phyloP scores from a whole-genome alignment of 768 basidiomycete species.

The Russula sp. region DNA sequence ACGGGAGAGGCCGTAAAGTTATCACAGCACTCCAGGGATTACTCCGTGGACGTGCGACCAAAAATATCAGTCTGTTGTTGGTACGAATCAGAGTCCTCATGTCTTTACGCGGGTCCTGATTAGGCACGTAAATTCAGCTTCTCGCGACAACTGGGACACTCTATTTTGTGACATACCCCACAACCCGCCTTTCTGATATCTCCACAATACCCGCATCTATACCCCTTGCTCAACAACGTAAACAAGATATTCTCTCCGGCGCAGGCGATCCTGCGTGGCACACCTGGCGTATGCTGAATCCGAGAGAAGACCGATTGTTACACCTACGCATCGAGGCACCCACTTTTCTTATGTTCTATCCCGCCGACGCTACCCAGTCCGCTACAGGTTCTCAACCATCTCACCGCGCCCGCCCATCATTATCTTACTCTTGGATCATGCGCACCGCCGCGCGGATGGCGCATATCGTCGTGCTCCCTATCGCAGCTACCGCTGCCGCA shows the following conservation, averaged over 20 bases:
- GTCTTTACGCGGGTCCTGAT: background rate
- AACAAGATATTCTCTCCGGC: constrained; percentile 18
- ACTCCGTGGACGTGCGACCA: constrained; percentile 61
- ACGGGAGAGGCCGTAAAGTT: constrained; percentile 42
- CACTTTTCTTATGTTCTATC: constrained; percentile 61
- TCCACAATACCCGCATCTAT: constrained; percentile 12
- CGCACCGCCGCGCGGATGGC: constrained; percentile 64
- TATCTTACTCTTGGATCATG: constrained; percentile 41
- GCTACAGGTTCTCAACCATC: background rate
- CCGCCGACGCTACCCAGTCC: constrained; percentile 30
- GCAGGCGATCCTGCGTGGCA: constrained; percentile 47
- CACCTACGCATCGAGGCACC: constrained; percentile 82
- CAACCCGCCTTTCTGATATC: constrained; percentile 28
- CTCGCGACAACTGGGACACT: constrained; percentile 69
- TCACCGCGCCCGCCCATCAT: constrained; percentile 15
- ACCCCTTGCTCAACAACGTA: constrained; percentile 15
- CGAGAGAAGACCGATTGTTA: constrained; percentile 53
- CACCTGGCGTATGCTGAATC: constrained; percentile 77
- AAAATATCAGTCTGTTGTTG: constrained; percentile 76
- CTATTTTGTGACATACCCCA: constrained; percentile 63
- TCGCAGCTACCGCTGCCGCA: constrained; percentile 63
- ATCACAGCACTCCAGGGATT: constrained; percentile 39
- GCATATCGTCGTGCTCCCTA: constrained; percentile 82
- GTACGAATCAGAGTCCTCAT: constrained; percentile 35
- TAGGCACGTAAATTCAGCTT: constrained; percentile 42